phyloP scores from a whole-genome alignment of 2,329 filamentous ascomycete genomes.

The Phialocephala sp. region DNA sequence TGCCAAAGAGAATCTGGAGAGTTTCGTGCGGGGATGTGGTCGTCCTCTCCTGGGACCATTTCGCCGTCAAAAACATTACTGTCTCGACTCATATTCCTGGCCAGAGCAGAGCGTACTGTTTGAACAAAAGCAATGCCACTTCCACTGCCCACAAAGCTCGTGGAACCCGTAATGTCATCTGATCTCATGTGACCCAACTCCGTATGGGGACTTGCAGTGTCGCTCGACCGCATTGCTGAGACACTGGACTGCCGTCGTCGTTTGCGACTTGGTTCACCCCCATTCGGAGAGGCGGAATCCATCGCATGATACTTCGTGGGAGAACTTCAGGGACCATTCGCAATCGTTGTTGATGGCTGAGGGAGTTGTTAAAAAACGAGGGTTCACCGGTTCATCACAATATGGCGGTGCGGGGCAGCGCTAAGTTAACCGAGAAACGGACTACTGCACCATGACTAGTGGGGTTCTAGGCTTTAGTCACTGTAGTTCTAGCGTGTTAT shows the following conservation, averaged over 20 bases:
- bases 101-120: conserved; percentile 57
- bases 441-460: not conserved
- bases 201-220: conserved; percentile 5
- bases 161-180: conserved; percentile 44
- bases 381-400: not conserved
- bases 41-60: conserved; percentile 63
- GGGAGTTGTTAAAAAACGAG: not conserved
- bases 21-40: conserved; percentile 48
- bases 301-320: not conserved
- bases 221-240: conserved; percentile 1
- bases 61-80: conserved; percentile 43
- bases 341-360: not conserved
- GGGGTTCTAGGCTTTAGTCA: not conserved
- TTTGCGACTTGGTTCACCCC: conserved; percentile 11
- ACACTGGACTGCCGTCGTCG: conserved; percentile 16
- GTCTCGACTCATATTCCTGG: conserved; percentile 39
- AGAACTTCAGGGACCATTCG: not conserved
- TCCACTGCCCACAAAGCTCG: conserved; percentile 61
- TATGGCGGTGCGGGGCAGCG: not conserved
- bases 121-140: conserved; percentile 65
- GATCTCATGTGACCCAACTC: conserved; percentile 26
- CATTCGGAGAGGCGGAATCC: conserved; percentile 11
- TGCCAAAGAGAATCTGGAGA: conserved; percentile 45
- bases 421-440: not conserved
- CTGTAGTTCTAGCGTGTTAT: not conserved